Base-by-base conservation (phyloP, 805 yeast genomes). In the Clavispora fructus region DNA sequence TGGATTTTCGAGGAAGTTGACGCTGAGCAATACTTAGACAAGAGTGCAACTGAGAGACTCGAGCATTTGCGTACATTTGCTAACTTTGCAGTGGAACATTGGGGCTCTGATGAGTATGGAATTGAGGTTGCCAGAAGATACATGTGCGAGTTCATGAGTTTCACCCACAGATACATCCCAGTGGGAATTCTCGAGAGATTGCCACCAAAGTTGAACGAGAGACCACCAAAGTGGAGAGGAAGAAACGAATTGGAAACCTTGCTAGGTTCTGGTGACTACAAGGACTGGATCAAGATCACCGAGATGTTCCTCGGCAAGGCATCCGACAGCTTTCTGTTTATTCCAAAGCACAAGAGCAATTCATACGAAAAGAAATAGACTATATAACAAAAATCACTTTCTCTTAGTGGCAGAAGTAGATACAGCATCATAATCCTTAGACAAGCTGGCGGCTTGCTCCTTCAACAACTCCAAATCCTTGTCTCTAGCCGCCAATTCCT, bases 1-100 rank as follows among this genome's bases (percentile, higher is more conserved):
- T 94, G 99, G 99, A 87, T 94, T 43, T 94, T 92, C 57, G 97
- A 94, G 69, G 99, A 94, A 68, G 79, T 94, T 46, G 95, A 92
- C 48, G 74, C 92, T 7, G 81, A 83, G 57, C 98, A 94, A 65
- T 83, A 89, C 63, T 67, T 94, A 51, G 99, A 94, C 65, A 94
- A 92, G 69, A 74, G 88, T 2, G 83, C 96, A n/a, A 73, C 84
- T 17, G 97, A 94, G 67, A 79, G 99, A 64, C 77, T 94, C 46
- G 95, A 83, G 32, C 79, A 85, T 38, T 65, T 92, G 57, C 72
- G 74, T 52, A 77, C 75, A 43, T 94, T 82, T 62, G 81, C 95
- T 4, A 69, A 82, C 45, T 87, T 71, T 62, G 97, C 99, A 0
- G 74, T 94, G 54, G 89, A 89, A 56, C 98, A 94, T 66, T 94